Evolutionary conservation across 495 filamentous ascomycete genomes (phyloP).

Genomic region (Hypoxylon perforatum): DNA sequence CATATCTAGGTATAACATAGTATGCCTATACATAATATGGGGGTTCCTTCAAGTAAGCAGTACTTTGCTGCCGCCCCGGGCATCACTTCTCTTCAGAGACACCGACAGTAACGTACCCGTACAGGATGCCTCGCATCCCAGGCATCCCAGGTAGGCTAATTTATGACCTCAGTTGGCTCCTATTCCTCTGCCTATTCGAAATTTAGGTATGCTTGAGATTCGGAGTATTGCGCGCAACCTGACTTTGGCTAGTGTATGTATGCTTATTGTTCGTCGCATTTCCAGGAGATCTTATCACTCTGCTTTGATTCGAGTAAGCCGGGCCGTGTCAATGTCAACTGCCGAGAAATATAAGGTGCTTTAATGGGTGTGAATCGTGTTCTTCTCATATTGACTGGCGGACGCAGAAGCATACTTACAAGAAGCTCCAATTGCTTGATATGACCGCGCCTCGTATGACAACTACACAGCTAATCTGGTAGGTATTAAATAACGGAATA

Average conservation of each 20-base stretch:
- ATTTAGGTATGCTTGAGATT: neutral
- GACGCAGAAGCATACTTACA: neutral
- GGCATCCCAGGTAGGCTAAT: constrained; percentile 31
- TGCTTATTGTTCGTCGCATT: neutral
- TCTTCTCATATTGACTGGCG: neutral
- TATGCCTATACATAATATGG: neutral
- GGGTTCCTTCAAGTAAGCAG: neutral
- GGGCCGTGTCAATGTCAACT: neutral
- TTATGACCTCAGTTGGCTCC: constrained; percentile 13
- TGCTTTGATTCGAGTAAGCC: neutral
- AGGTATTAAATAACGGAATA: neutral
- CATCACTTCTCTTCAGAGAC: constrained; percentile 40
- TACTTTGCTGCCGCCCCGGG: constrained; percentile 20
- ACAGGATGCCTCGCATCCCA: constrained; percentile 26
- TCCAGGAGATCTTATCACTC: neutral
- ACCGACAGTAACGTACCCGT: constrained; percentile 41
- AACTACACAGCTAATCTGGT: constrained; percentile 21
- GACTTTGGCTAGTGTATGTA: too few species aligned
- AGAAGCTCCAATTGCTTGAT: neutral
- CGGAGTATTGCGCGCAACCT: neutral
- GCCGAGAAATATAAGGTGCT: neutral
- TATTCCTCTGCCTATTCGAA: neutral
- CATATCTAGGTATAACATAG: neutral
- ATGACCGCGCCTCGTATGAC: constrained; percentile 15
- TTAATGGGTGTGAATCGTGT: too few species aligned